A percentile compares a stretch with the other conserved stretches of the same genome.
phyloP scores from a whole-genome alignment of 139 green algal genomes.

The Coccomyxa sp. region DNA sequence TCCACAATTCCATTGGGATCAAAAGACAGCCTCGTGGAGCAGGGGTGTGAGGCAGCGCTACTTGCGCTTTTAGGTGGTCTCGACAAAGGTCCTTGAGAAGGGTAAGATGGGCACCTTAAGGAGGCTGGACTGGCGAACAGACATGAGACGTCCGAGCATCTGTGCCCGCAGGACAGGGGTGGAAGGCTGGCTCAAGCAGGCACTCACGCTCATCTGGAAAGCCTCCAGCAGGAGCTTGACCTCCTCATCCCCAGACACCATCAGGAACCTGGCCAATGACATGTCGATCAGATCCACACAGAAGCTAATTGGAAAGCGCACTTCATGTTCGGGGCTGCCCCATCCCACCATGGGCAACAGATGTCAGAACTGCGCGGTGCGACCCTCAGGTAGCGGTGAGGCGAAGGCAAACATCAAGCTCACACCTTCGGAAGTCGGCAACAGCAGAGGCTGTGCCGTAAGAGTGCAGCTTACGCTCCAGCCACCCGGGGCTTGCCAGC shows the following conservation, averaged over 20 bases:
- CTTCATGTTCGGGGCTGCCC: background rate
- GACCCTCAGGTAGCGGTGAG: too few species aligned
- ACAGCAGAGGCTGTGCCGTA: constrained; percentile 61
- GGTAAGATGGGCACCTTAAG: background rate
- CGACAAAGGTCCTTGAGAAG: too few species aligned
- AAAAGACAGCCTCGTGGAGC: too few species aligned
- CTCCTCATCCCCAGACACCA: constrained; percentile 21
- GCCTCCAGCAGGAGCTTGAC: constrained; percentile 60
- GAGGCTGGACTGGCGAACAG: constrained; percentile 8
- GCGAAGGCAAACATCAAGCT: too few species aligned
- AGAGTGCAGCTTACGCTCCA: constrained; percentile 71
- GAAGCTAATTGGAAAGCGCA: background rate
- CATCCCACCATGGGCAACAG: background rate
- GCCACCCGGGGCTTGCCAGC: constrained; percentile 62
- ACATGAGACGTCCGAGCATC: constrained; percentile 69
- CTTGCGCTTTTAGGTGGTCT: too few species aligned
- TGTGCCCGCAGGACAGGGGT: constrained; percentile 65
- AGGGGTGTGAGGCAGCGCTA: too few species aligned
- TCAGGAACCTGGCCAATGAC: constrained; percentile 30
- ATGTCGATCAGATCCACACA: background rate
- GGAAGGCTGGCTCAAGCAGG: constrained; percentile 51
- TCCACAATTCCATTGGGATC: too few species aligned
- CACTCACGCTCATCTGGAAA: constrained; percentile 72
- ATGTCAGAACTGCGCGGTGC: background rate
- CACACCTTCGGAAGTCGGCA: constrained; percentile 55